Percentiles rank a stretch among this genome's conserved stretches.
phyloP scores from a whole-genome alignment of 176 grass and related monocot species.

The Oryza glumipatula region DNA sequence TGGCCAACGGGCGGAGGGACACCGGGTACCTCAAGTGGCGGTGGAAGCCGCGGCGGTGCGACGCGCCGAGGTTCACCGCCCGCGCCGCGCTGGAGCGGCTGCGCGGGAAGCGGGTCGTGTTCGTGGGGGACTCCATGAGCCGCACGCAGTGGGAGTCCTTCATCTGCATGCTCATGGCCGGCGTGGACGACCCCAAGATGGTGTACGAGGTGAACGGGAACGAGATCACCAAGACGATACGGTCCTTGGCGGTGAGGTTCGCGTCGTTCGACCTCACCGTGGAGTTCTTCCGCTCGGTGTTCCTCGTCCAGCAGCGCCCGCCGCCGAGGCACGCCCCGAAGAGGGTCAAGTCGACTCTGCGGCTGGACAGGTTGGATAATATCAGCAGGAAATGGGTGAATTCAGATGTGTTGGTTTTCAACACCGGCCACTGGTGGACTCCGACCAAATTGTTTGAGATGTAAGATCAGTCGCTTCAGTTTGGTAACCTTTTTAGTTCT shows the following conservation, averaged over 20 bases:
- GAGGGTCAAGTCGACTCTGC: slow-evolving; percentile 67
- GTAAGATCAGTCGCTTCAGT: slow-evolving; percentile 59
- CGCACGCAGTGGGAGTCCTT: slow-evolving; percentile 99
- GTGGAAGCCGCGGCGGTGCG: slow-evolving; percentile 81
- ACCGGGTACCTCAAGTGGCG: slow-evolving; percentile 83
- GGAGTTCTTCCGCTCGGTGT: slow-evolving; percentile 87
- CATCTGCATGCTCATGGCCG: slow-evolving; percentile 97
- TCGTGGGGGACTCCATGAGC: slow-evolving; percentile 98
- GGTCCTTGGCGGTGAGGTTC: slow-evolving; percentile 73
- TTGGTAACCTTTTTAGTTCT: background rate
- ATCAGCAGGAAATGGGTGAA: slow-evolving; percentile 73
- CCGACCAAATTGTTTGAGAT: slow-evolving; percentile 83
- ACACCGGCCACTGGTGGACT: slow-evolving; percentile 97
- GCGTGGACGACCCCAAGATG: slow-evolving; percentile 65
- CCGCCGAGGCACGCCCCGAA: slow-evolving; percentile 66
- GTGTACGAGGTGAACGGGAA: slow-evolving; percentile 91
- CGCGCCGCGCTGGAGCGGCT: slow-evolving; percentile 60
- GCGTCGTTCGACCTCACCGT: slow-evolving; percentile 72
- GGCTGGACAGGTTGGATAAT: slow-evolving; percentile 83
- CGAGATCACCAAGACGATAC: slow-evolving; percentile 77
- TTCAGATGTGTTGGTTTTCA: slow-evolving; percentile 91
- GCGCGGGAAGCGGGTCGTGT: slow-evolving; percentile 80
- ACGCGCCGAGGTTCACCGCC: slow-evolving; percentile 62
- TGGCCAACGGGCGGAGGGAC: slow-evolving; percentile 82
- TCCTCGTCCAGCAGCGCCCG: slow-evolving; percentile 77